A percentile compares a stretch with the other conserved stretches of the same genome.
These are phyloP conservation scores for Candida nemodendra DNA, from an alignment of 805 yeast genomes.

Conservation along the genomic window DNA sequence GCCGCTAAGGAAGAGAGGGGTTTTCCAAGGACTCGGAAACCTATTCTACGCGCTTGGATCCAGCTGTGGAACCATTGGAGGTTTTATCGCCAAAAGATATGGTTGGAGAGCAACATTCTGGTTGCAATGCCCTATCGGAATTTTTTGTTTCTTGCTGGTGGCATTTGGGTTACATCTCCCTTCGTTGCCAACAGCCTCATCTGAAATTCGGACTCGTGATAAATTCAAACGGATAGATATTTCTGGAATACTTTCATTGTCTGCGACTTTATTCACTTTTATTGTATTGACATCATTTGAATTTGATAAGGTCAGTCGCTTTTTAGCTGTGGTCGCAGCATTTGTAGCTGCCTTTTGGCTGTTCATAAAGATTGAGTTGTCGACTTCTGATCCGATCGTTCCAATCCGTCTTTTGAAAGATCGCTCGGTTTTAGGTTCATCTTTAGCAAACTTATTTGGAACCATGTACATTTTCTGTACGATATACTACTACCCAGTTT, in stretches of 20 bases:
- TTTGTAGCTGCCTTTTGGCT: slow-evolving; percentile 7
- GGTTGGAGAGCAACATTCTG: slow-evolving; percentile 70
- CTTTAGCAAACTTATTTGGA: slow-evolving; percentile 61
- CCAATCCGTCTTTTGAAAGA: slow-evolving; percentile 56
- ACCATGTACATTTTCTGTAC: slow-evolving; percentile 47
- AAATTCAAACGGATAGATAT: slow-evolving; percentile 59
- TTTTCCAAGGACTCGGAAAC: slow-evolving; percentile 84
- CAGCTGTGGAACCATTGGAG: slow-evolving; percentile 61
- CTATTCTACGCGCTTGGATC: slow-evolving; percentile 79
- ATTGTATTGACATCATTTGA: slow-evolving; percentile 37
- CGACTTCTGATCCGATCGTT: slow-evolving; percentile 52
- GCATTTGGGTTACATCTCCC: slow-evolving; percentile 46
- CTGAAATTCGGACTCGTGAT: slow-evolving; percentile 31
- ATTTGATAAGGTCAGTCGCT: slow-evolving; percentile 44
- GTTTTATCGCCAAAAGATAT: slow-evolving; percentile 50
- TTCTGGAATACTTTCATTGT: slow-evolving; percentile 34
- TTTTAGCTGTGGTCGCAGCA: slow-evolving; percentile 29
- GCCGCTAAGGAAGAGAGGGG: slow-evolving; percentile 76
- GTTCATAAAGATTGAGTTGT: slow-evolving; percentile 24
- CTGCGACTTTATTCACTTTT: slow-evolving; percentile 30
- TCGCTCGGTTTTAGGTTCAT: slow-evolving; percentile 61
- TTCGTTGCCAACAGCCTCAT: slow-evolving; percentile 27
- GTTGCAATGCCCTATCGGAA: slow-evolving; percentile 53
- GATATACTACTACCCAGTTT: slow-evolving; percentile 62
- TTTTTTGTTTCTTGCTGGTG: slow-evolving; percentile 36